Evolutionary conservation across 495 filamentous ascomycete genomes (phyloP).

Genomic region (Penicillium flavigenum): DNA sequence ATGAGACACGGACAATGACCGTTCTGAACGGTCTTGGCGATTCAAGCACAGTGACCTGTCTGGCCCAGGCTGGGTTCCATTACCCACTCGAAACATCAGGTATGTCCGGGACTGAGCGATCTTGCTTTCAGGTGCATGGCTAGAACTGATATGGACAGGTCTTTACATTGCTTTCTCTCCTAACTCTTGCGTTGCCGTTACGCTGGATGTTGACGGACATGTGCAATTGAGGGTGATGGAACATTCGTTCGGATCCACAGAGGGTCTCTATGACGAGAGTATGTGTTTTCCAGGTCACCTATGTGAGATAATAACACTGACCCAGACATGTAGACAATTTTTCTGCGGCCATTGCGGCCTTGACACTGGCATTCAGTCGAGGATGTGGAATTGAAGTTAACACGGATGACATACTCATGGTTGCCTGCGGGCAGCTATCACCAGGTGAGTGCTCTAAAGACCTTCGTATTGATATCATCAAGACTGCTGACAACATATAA

Average conservation of each 20-base stretch:
- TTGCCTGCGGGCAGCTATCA: constrained; percentile 53
- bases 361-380: constrained; percentile 60
- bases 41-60: constrained; percentile 60
- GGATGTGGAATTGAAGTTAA: constrained; percentile 55
- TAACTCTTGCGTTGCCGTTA: constrained; percentile 64
- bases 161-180: constrained; percentile 71
- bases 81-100: constrained; percentile 46
- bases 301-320: constrained; percentile 15
- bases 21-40: constrained; percentile 62
- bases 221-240: constrained; percentile 63
- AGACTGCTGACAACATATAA: constrained; percentile 1
- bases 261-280: constrained; percentile 44
- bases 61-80: constrained; percentile 72
- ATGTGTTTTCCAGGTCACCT: constrained; percentile 15
- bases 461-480: not conserved
- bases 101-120: constrained; percentile 17
- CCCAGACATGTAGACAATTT: constrained; percentile 39
- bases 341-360: constrained; percentile 54
- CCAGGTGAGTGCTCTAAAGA: constrained; percentile 41
- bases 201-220: constrained; percentile 63
- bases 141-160: constrained; percentile 38
- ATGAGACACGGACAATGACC: constrained; percentile 68
- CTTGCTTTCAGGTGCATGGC: not conserved
- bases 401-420: constrained; percentile 74
- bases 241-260: constrained; percentile 43